Base-by-base conservation (phyloP, 306 rosid genomes). In the Dalbergia cochinchinensis region DNA sequence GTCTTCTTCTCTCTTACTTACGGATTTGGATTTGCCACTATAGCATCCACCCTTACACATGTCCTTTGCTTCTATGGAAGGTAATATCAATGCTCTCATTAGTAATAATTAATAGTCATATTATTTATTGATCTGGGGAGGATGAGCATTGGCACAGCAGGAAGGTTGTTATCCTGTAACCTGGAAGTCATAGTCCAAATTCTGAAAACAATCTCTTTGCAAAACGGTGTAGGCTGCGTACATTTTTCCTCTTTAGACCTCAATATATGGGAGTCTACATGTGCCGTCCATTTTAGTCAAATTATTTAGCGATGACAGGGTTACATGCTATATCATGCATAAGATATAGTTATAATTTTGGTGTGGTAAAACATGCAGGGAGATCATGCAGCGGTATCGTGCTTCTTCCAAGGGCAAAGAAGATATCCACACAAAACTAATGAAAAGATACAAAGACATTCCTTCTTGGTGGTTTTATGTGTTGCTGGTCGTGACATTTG, bases 391-490 rank as follows among this genome's bases (percentile, higher is more conserved):
- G 79, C 86, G 92, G 5, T 92, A 83, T 73, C 80, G 84, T 34
- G 96, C 94, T 80, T 85, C 96, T 9, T 10, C 73, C 53, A 45
- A 42, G 26, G 96, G 82, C 1, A 88, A 86, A 80, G 92, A 89
- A 65, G 97, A 92, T 73, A 85, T 92, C 39, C 96, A 91, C 84
- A 91, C 97, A 13, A 91, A 45, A 84, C 42, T 91, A 78, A 92
- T 91, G 97, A 89, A 80, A 63, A 83, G 74, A 63, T 92, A 92
- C 81, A 68, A 80, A 81, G 97, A 92, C 85, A 91, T 91, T 82
- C 97, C 94, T 69, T 66, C 86, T 19, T 93, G 97, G 94, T 93
- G 96, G 96, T 93, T 93, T 82, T 75, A 87, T 85, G 0, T 79
- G 79, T 31, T 93, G 84, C 85, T 91, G 37, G 80, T 3, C 0